Evolutionary conservation across 306 rosid species (phyloP), one percentile per base, ranked within the genome.

Genomic region (Elaeagnus macrophylla): DNA sequence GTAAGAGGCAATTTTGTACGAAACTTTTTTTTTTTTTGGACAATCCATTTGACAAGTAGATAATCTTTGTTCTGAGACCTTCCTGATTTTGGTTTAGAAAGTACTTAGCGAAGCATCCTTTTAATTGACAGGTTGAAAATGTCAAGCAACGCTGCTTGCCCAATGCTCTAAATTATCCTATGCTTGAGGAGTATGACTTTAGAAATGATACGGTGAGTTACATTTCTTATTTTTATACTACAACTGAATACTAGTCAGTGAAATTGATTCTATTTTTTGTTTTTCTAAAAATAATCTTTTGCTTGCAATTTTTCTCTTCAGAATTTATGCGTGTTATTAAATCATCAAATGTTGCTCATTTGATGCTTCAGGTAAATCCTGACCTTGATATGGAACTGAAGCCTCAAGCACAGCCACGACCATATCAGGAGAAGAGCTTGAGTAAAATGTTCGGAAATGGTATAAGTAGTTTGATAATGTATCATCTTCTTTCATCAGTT

Each of bases 381-480:
- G 96, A 91, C 67, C 88, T 91, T 18, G 91, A 91, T 62, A 69
- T 91, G 88, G 97, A 91, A 71, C 75, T 86, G 48, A 91, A 91
- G 79, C 96, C 97, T 64, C 94, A 91, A 59, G 97, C 96, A 51
- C 96, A 91, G 66, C 97, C 97, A 48, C 82, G 96, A 42, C 97
- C 97, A 6, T 86, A 91, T 82, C 97, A 91, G 67, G 97, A 91
- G 70, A 91, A 91, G 82, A 91, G 97, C 60, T 84, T 91, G 60
- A 91, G 96, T 69, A 86, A 91, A 84, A 91, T 91, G 97, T 91
- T 91, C 82, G 97, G 97, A 68, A 91, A 91, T 47, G 96, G 97
- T 91, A 78, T 52, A 55, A 16, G n/a, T 66, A 58, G 17, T 51
- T 57, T 60, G 43, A 39, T 19, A 49, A 51, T 67, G 58, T 60